A percentile compares a stretch with the other conserved stretches of the same genome.
phyloP scores from a whole-genome alignment of 352 stramenopile species.

The Globisporangium camurandrum region DNA sequence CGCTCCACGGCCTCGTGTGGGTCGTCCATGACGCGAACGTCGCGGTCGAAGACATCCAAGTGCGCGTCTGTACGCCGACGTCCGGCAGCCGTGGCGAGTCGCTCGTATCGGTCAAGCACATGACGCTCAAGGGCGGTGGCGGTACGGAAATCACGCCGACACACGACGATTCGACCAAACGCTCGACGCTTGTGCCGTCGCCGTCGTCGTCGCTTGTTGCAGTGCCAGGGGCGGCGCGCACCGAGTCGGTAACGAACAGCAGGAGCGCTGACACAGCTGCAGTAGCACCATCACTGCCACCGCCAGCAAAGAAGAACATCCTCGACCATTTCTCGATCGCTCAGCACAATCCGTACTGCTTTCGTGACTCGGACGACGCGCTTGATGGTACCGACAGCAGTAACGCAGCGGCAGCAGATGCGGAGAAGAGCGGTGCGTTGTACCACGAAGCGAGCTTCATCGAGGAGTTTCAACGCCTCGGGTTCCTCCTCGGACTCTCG shows the following conservation, averaged over 20 bases:
- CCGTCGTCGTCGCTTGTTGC: neutral
- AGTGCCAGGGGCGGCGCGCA: neutral
- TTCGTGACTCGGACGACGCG: constrained; percentile 34
- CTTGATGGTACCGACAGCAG: constrained; percentile 3
- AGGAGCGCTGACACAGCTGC: constrained; percentile 5
- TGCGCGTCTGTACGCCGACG: constrained; percentile 52
- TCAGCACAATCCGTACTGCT: constrained; percentile 70
- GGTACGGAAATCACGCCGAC: constrained; percentile 17
- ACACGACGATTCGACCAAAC: constrained; percentile 15
- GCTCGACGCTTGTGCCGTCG: too few relatives aligned
- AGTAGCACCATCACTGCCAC: too few relatives aligned
- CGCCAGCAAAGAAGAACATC: constrained; percentile 46
- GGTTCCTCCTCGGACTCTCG: constrained; percentile 52
- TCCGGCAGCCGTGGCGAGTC: constrained; percentile 60
- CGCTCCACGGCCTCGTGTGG: constrained; percentile 18
- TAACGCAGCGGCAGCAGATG: constrained; percentile 5
- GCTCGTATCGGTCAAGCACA: constrained; percentile 46
- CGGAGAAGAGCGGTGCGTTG: constrained; percentile 11
- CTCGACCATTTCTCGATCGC: constrained; percentile 66
- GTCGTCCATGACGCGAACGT: constrained; percentile 38
- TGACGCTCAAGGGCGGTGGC: constrained; percentile 44
- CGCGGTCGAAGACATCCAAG: constrained; percentile 46
- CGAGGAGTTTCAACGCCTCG: constrained; percentile 36
- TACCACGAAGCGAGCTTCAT: constrained; percentile 23
- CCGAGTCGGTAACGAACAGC: constrained; percentile 1